A percentile compares a stretch with the other conserved stretches of the same genome.
phyloP scores from a whole-genome alignment of 2,329 filamentous ascomycete species.

The Phaeosphaeria sp. region DNA sequence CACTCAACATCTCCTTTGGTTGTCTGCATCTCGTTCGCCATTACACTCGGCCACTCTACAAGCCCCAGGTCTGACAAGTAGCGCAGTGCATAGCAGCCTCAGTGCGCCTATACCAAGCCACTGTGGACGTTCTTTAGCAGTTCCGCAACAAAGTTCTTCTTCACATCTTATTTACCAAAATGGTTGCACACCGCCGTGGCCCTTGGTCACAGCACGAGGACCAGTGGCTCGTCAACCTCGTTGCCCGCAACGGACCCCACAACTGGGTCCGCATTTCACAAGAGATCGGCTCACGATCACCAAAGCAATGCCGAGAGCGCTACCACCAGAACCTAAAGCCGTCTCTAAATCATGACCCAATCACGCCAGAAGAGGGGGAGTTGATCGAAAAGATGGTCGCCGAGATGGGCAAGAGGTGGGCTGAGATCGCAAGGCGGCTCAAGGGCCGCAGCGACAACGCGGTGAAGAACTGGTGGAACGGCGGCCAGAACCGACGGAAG shows the following conservation, averaged over 20 bases:
- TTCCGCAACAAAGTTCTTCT: neutral
- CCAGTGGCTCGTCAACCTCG: conserved; percentile 71
- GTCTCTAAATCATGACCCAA: conserved; percentile 77
- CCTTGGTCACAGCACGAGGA: conserved; percentile 87
- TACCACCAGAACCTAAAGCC: conserved; percentile 94
- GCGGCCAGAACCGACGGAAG: conserved; percentile 80
- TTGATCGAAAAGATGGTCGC: conserved; percentile 79
- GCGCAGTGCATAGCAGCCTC: conserved; percentile 2
- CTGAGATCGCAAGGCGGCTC: conserved; percentile 84
- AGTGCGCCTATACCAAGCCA: neutral
- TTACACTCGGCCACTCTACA: conserved; percentile 6
- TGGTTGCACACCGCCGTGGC: conserved; percentile 71
- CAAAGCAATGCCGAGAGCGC: conserved; percentile 94
- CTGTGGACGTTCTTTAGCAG: neutral
- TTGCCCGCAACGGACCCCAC: conserved; percentile 73
- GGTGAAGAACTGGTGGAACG: conserved; percentile 99
- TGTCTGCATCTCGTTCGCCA: neutral
- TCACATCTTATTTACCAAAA: conserved; percentile 32
- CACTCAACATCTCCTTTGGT: neutral
- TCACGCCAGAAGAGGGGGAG: conserved; percentile 77
- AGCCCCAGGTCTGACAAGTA: conserved; percentile 11
- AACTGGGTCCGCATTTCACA: conserved; percentile 92
- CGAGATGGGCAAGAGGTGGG: conserved; percentile 87
- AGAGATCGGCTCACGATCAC: conserved; percentile 76
- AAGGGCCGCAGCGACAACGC: conserved; percentile 90